A percentile compares a stretch with the other conserved stretches of the same genome.
Evolutionary conservation across 768 basidiomycete species (phyloP).

Genomic region (Lentinula sp.): DNA sequence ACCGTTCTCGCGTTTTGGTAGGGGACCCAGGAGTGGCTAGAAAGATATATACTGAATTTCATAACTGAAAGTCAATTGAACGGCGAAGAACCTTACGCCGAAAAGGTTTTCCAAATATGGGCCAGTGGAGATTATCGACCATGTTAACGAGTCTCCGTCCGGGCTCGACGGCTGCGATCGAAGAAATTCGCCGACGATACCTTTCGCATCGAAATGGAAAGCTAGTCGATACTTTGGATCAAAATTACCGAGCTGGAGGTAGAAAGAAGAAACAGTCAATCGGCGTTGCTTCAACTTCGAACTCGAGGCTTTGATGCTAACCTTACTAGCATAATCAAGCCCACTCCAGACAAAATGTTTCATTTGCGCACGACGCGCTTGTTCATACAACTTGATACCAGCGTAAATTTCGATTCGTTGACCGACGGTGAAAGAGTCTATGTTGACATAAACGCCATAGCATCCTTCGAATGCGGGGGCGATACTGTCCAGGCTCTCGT

Average conservation of each 20-base stretch:
- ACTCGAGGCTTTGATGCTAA: neutral
- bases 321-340: constrained; percentile 4
- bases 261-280: too few species aligned
- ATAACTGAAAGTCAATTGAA: neutral
- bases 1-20: constrained; percentile 30
- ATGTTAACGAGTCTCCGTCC: constrained; percentile 23
- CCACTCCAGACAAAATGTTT: constrained; percentile 6
- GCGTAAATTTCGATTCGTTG: constrained; percentile 3
- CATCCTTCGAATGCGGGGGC: constrained; percentile 25
- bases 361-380: neutral
- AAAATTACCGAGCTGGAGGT: neutral
- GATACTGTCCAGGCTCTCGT: constrained; percentile 20
- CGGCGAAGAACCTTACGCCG: constrained; percentile 18
- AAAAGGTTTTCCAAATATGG: constrained; percentile 37
- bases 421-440: constrained; percentile 7
- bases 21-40: constrained; percentile 25
- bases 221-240: constrained; percentile 20
- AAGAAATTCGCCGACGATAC: constrained; percentile 32
- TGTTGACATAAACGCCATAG: constrained; percentile 17
- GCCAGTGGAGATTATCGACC: constrained; percentile 31
- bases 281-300: neutral
- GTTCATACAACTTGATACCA: neutral
- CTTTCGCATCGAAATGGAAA: constrained; percentile 37
- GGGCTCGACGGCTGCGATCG: constrained; percentile 26
- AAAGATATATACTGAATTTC: neutral